A percentile compares a stretch with the other conserved stretches of the same genome.
These are phyloP conservation scores for Flaveria bidentis DNA, from an alignment of 129 eudicot genomes.

Conservation along the genomic window DNA sequence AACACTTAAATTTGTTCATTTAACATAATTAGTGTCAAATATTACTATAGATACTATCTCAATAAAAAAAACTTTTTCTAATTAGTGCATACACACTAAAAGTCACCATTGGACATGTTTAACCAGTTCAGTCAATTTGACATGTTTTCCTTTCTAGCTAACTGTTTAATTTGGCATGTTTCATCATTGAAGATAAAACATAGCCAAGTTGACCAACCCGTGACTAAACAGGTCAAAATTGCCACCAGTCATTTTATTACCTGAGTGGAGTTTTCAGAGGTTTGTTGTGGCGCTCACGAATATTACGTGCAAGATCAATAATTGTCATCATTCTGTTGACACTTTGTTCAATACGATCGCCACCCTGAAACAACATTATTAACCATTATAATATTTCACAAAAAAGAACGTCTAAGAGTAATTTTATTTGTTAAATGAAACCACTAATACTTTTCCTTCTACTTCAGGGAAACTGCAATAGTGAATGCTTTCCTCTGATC, in stretches of 20 bases:
- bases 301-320: slow-evolving; percentile 82
- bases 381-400: background rate
- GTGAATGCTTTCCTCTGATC: slow-evolving; percentile 89
- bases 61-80: background rate
- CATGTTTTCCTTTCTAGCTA: background rate
- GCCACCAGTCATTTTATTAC: slow-evolving; percentile 22
- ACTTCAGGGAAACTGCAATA: slow-evolving; percentile 76
- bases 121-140: background rate
- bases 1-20: background rate
- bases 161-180: background rate
- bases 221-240: background rate
- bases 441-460: slow-evolving; percentile 57
- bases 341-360: slow-evolving; percentile 81
- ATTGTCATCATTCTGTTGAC: slow-evolving; percentile 82
- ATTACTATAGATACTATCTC: background rate
- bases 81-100: background rate
- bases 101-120: background rate
- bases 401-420: background rate
- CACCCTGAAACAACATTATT: slow-evolving; percentile 46
- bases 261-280: slow-evolving; percentile 85
- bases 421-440: background rate
- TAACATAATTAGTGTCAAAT: background rate
- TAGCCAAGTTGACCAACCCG: background rate
- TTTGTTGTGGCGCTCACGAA: slow-evolving; percentile 92
- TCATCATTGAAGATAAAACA: background rate